Evolutionary conservation across 2,329 filamentous ascomycete genomes (phyloP).

Genomic region (Simplicillium aogashimaense): DNA sequence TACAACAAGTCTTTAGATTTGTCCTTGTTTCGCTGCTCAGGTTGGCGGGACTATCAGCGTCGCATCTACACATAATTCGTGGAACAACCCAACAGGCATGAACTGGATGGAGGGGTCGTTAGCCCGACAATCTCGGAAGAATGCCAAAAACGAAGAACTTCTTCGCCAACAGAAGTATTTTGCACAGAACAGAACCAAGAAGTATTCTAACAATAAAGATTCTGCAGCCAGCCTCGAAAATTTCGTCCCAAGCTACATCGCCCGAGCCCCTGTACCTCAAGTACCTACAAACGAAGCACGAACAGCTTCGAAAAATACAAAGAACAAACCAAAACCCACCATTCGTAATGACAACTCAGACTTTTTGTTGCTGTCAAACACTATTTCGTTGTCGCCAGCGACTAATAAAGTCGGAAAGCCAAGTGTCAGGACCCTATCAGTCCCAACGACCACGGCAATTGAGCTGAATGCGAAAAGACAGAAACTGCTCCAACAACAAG

Average conservation of each 20-base stretch:
- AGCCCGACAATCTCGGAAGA: slow-evolving; percentile 23
- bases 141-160: slow-evolving; percentile 20
- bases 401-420: no score
- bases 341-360: no score
- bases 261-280: no score
- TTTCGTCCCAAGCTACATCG: slow-evolving; percentile 18
- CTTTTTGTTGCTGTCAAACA: no score
- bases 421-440: slow-evolving; percentile 7
- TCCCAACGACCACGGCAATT: slow-evolving; percentile 7
- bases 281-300: no score
- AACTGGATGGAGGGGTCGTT: slow-evolving; percentile 31
- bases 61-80: no score
- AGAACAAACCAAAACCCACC: no score
- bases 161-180: slow-evolving; percentile 27
- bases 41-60: no score
- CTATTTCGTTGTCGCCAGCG: no score
- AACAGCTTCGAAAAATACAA: no score
- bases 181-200: slow-evolving; percentile 16
- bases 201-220: neutral
- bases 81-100: slow-evolving; percentile 15
- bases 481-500: slow-evolving; percentile 6
- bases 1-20: no score
- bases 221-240: neutral
- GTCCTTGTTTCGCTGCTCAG: no score
- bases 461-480: slow-evolving; percentile 8